These are phyloP conservation scores for Yamadazyma diddensiae DNA, from an alignment of 1,139 yeast species.

Conservation along the genomic window DNA sequence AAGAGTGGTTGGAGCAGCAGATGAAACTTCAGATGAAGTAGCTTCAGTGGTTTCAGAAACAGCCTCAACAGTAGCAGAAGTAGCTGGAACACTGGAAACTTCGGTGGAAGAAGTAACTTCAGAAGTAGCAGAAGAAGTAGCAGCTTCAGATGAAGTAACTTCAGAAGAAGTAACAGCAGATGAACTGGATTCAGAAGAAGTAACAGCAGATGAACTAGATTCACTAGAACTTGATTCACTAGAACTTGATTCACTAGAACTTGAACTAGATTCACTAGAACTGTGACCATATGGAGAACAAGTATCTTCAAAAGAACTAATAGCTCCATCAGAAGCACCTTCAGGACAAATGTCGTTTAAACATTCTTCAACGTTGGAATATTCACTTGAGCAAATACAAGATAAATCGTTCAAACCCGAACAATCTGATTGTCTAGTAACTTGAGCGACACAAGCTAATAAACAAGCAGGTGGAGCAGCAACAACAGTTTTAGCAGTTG, in stretches of 20 bases:
- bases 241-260: conserved; percentile 16
- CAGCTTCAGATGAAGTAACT: conserved; percentile 23
- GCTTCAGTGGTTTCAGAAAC: conserved; percentile 4
- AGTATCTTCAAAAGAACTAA: conserved; percentile 49
- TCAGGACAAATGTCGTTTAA: conserved; percentile 64
- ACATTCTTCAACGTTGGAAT: conserved; percentile 53
- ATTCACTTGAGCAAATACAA: conserved; percentile 63
- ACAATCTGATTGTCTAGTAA: conserved; percentile 56
- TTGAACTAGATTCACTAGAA: conserved; percentile 26
- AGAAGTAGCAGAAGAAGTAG: conserved; percentile 3
- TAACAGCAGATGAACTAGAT: conserved; percentile 15
- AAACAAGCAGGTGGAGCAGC: conserved; percentile 91
- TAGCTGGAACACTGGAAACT: background rate
- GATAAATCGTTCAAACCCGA: conserved; percentile 55
- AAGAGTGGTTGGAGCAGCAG: conserved; percentile 8
- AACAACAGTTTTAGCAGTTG: conserved; percentile 51
- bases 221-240: conserved; percentile 21
- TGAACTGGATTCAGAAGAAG: conserved; percentile 14
- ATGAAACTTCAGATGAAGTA: conserved; percentile 15
- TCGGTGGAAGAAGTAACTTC: conserved; percentile 19
- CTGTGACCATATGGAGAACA: conserved; percentile 42
- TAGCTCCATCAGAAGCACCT: conserved; percentile 56
- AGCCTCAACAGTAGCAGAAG: conserved; percentile 4
- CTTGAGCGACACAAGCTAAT: conserved; percentile 80
- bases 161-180: conserved; percentile 13